phyloP scores from a whole-genome alignment of 306 rosid species.

The Astragalus glycyphyllos region DNA sequence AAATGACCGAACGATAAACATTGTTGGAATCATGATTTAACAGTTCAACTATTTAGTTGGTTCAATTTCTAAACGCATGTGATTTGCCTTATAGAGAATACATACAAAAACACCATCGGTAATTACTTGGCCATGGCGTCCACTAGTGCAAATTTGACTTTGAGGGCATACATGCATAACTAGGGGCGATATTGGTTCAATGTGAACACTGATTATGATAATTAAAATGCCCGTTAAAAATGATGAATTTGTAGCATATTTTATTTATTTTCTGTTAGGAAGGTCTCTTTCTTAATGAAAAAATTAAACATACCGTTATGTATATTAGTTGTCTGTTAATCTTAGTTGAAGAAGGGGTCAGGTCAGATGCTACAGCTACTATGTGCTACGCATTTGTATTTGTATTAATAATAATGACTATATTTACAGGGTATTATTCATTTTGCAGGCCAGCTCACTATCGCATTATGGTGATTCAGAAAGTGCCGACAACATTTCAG shows the following conservation, averaged over 20 bases:
- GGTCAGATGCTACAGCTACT: background rate
- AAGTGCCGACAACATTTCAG: too few relatives aligned
- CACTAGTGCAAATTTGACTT: conserved; percentile 19
- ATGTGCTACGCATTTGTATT: too few relatives aligned
- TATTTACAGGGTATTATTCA: too few relatives aligned
- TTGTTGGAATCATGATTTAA: too few relatives aligned
- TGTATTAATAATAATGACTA: too few relatives aligned
- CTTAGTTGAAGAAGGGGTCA: conserved; percentile 9
- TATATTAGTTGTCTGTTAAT: background rate
- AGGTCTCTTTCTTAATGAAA: background rate
- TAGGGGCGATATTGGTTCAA: background rate
- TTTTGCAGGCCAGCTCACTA: too few relatives aligned
- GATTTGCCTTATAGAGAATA: too few relatives aligned
- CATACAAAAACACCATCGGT: too few relatives aligned
- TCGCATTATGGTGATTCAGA: too few relatives aligned
- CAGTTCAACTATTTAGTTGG: too few relatives aligned
- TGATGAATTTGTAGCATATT: background rate
- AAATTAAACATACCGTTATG: background rate
- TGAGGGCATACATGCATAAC: background rate
- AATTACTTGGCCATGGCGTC: background rate
- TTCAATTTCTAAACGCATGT: too few relatives aligned
- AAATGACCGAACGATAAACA: too few relatives aligned
- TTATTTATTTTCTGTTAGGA: background rate
- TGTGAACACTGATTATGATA: conserved; percentile 1
- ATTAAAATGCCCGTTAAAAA: background rate